A percentile compares a stretch with the other conserved stretches of the same genome.
phyloP scores from a whole-genome alignment of 164 flowering plant species.

The Houttuynia cordata region DNA sequence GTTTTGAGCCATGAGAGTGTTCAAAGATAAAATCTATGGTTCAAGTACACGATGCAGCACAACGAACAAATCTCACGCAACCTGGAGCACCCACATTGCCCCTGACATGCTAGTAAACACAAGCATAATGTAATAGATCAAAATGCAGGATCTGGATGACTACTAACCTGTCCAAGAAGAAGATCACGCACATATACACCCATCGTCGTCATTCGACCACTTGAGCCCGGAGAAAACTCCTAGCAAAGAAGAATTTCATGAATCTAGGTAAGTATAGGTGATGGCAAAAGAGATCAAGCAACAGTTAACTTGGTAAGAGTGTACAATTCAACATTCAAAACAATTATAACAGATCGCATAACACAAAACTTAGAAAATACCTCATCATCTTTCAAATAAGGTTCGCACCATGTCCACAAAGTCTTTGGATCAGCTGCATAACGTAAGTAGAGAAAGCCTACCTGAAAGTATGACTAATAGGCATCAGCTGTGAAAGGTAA shows the following conservation, averaged over 20 bases:
- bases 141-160: constrained; percentile 6
- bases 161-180: constrained; percentile 94
- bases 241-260: constrained; percentile 13
- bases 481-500: not conserved
- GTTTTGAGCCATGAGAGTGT: not conserved
- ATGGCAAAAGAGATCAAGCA: not conserved
- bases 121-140: not conserved
- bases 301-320: not conserved
- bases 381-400: constrained; percentile 85
- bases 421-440: constrained; percentile 95
- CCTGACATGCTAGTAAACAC: not conserved
- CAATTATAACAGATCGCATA: no score
- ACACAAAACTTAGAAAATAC: constrained; percentile 16
- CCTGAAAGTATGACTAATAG: constrained; percentile 28
- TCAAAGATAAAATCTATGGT: no score
- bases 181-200: constrained; percentile 92
- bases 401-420: constrained; percentile 85
- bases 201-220: constrained; percentile 82
- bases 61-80: not conserved
- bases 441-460: constrained; percentile 86
- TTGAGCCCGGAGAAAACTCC: constrained; percentile 96
- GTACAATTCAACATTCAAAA: not conserved
- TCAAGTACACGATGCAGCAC: not conserved
- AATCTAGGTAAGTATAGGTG: not conserved
- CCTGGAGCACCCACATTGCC: not conserved